phyloP scores from a whole-genome alignment of 1,139 yeast genomes.

The Candida tunisiensis region DNA sequence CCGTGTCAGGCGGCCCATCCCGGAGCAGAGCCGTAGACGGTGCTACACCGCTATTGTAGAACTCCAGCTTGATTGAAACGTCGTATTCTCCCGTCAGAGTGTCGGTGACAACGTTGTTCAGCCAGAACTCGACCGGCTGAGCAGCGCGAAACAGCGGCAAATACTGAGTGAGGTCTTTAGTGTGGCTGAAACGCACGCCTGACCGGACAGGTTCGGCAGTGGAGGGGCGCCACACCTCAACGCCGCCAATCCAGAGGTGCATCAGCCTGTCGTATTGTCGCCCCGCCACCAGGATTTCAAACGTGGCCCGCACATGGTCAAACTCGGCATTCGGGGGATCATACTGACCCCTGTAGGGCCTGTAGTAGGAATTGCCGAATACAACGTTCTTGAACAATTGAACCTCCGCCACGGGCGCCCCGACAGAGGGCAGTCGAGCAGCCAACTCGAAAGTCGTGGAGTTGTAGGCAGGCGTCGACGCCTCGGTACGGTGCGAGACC shows the following conservation, averaged over 20 bases:
- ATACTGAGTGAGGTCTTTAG: slow-evolving; percentile 52
- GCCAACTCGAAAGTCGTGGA: too few relatives aligned
- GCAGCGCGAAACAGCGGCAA: slow-evolving; percentile 29
- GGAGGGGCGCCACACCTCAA: slow-evolving; percentile 70
- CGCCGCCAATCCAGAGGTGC: slow-evolving; percentile 46
- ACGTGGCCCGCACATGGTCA: slow-evolving; percentile 42
- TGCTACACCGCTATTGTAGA: slow-evolving; percentile 21
- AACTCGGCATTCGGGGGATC: slow-evolving; percentile 28
- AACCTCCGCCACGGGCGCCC: too few relatives aligned
- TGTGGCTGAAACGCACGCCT: slow-evolving; percentile 23
- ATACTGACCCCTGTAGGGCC: slow-evolving; percentile 28
- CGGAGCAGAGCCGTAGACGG: neutral
- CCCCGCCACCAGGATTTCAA: slow-evolving; percentile 44
- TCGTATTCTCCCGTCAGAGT: slow-evolving; percentile 46
- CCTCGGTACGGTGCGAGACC: too few relatives aligned
- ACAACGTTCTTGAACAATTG: slow-evolving; percentile 18
- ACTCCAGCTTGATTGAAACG: slow-evolving; percentile 33
- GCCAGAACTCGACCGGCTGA: slow-evolving; percentile 32
- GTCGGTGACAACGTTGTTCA: slow-evolving; percentile 48
- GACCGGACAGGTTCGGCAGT: slow-evolving; percentile 63
- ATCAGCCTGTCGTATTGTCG: slow-evolving; percentile 67
- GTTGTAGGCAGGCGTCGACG: too few relatives aligned
- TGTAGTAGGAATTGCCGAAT: slow-evolving; percentile 46
- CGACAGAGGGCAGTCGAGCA: too few relatives aligned
- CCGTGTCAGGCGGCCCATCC: slow-evolving; percentile 2